Evolutionary conservation across 1,284 basidiomycete species (phyloP), one percentile per base, ranked within the genome.

Genomic region (Filobasidium uniguttulatum): DNA sequence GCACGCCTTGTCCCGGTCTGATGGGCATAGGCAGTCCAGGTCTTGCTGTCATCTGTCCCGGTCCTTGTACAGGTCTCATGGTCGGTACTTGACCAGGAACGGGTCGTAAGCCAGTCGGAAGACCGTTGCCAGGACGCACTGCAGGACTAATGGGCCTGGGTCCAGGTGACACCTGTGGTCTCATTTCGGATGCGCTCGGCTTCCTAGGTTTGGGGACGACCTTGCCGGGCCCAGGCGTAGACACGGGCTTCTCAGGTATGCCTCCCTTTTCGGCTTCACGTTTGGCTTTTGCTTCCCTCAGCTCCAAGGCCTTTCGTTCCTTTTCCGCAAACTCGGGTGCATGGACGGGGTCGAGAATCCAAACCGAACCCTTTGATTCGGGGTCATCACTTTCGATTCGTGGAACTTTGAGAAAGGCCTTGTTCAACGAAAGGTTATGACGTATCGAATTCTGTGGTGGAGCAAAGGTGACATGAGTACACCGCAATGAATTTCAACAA

Each of bases 351-450:
- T 89, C 85, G 25, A 91, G 73, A 23, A 82, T 82, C 88, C 88
- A 91, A 55, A 87, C 83, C 55, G 81, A 86, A 2, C 86, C 87
- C 63, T 90, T 90, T 12, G 61, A 65, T 51, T 86, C 85, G 50
- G 83, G 80, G 62, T 86, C 85, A 49, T 85, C 85, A 23, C 82
- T 87, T 49, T 79, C 62, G 55, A 81, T 84, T 35, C 83, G 75
- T 50, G 87, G 83, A 62, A 85, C 75, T 68, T 90, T 90, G 63
- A 83, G 75, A 70, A 91, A 91, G 0, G 85, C 85, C 55, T 82
- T 80, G 64, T 85, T 84, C 25, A 87, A 84, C 2, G 86, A 89
- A 19, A 94, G 70, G 65, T 89, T 91, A 66, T 93, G 89, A 36
- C 89, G 81, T 45, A 93, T 83, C 33, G 89, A 91, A 61, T 85